Percentiles rank a stretch among this genome's conserved stretches.
Conservation (phyloP, 139 green algal genomes). For the Chlamydomonas sp. region DNA sequence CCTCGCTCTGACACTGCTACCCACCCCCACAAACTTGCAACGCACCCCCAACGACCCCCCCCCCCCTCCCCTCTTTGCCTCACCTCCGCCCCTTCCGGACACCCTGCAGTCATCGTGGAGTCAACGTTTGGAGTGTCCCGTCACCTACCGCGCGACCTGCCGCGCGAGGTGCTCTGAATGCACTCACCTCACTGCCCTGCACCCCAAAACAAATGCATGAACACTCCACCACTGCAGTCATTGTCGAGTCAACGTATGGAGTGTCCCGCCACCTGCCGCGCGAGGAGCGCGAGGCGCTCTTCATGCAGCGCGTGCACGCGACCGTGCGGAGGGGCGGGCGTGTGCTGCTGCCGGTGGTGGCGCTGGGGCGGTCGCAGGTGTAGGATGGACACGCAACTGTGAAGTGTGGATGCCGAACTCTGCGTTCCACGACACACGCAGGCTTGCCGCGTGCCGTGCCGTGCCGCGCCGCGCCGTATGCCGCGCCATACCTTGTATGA, state of each 20-base stretch:
- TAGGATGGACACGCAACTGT: too few relatives aligned
- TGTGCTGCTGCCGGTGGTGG: conserved; percentile 92
- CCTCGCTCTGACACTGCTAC: too few relatives aligned
- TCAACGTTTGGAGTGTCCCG: conserved; percentile 88
- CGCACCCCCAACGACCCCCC: too few relatives aligned
- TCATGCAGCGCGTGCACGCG: conserved; percentile 58
- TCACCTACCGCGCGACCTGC: conserved; percentile 64
- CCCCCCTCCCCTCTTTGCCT: too few relatives aligned
- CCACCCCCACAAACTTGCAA: too few relatives aligned
- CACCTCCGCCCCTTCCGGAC: too few relatives aligned
- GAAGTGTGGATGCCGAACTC: too few relatives aligned
- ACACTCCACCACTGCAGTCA: conserved; percentile 43
- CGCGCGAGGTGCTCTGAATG: not conserved
- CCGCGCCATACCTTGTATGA: not conserved
- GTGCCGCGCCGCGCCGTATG: too few relatives aligned
- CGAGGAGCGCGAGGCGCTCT: conserved; percentile 74
- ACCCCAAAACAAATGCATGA: too few relatives aligned
- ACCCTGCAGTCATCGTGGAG: conserved; percentile 81
- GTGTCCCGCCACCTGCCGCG: conserved; percentile 78
- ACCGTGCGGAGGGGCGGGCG: conserved; percentile 72
- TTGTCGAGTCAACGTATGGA: conserved; percentile 93
- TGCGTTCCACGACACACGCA: too few relatives aligned
- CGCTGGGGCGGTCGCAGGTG: conserved; percentile 86
- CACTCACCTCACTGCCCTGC: not conserved
- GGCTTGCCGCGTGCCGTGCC: too few relatives aligned